Base-by-base conservation (phyloP, 2,329 filamentous ascomycete species). In the Rhynchosporium agropyri region DNA sequence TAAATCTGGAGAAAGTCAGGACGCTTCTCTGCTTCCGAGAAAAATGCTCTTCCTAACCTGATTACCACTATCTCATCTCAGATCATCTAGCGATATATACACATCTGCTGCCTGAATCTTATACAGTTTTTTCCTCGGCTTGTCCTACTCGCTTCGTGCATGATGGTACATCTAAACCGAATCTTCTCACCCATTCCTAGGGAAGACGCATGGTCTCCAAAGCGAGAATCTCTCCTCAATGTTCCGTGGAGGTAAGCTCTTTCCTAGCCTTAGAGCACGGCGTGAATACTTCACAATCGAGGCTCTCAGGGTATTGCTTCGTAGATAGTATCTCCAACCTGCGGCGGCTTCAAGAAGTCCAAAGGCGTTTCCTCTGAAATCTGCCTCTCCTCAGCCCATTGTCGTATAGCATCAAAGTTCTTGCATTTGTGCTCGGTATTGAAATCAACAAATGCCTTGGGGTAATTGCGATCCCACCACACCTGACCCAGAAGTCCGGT, bases 401-500 rank as follows among this genome's bases (percentile, higher is more conserved):
- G 66, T 31, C 82, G 74, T 29, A 85, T 75, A 0, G 75, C 77
- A 33, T 85, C 81, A 62, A 80, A 85, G 66, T 85, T 79, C 9
- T 79, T 77, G 67, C 83, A 84, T 48, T 76, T 76, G 66, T 85
- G 83, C 63, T 78, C 72, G 0, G 80, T 84, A 63, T 83, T 83
- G 74, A 85, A 84, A 69, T 85, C 81, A 2, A 83, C 79, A 66
- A 81, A 84, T 0, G 73, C 71, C 50, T 69, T 69, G 0, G 78
- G 77, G 6, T 74, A 72, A 4, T 73, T 65, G n/a, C 68, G 69
- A 43, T 83, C 76, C 67, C 79, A 80, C 83, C 83, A 85, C 9
- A 84, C 74, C 64, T 84, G 82, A 1, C 81, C 82, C 0, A 84
- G 74, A 0, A 85, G 76, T 2, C 81, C 82, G 8, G 81, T 76